These are phyloP conservation scores for Ascodesmis nigricans DNA, from an alignment of 495 filamentous ascomycete species.

Conservation along the genomic window DNA sequence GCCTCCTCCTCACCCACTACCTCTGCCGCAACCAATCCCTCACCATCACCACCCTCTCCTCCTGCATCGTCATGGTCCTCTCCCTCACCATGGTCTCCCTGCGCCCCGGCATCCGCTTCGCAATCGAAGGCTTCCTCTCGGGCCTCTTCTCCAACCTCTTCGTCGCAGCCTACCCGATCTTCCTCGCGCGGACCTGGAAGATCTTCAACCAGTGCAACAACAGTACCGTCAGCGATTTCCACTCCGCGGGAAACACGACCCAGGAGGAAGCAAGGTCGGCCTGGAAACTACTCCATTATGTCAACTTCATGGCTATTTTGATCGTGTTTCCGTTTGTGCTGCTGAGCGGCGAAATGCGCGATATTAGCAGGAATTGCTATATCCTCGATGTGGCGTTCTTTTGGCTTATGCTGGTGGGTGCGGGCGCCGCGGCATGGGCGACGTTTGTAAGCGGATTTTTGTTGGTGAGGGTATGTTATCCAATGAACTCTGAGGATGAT, in stretches of 20 bases:
- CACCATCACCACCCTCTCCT: constrained; percentile 28
- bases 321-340: constrained; percentile 28
- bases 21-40: constrained; percentile 24
- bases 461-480: constrained; percentile 8
- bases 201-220: constrained; percentile 8
- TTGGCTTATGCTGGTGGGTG: constrained; percentile 26
- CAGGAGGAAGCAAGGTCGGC: constrained; percentile 24
- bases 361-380: constrained; percentile 30
- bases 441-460: constrained; percentile 17
- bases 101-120: constrained; percentile 24
- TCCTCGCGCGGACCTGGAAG: constrained; percentile 28
- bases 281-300: constrained; percentile 30
- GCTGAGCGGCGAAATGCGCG: constrained; percentile 27
- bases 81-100: constrained; percentile 28
- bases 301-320: constrained; percentile 27
- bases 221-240: constrained; percentile 4
- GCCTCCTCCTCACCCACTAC: constrained; percentile 27
- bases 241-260: constrained; percentile 24
- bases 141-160: constrained; percentile 32
- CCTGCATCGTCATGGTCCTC: constrained; percentile 29
- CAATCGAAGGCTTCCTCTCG: constrained; percentile 29
- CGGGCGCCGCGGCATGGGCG: constrained; percentile 15
- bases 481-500: no score
- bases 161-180: constrained; percentile 29
- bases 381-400: constrained; percentile 31